Evolutionary conservation across 306 rosid genomes (phyloP).

Genomic region (Glycine latifolia): DNA sequence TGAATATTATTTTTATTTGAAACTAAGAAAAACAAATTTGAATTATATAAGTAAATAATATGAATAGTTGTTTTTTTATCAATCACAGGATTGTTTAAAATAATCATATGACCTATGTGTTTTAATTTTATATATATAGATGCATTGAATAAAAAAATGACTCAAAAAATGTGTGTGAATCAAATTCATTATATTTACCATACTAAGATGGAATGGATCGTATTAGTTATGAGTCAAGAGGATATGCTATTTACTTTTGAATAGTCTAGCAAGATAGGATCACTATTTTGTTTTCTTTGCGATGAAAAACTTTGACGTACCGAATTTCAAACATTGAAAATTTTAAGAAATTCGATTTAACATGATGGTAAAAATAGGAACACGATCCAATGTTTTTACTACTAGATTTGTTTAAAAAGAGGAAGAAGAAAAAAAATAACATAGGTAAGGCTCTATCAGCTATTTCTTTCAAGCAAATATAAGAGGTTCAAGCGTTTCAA

Average conservation of each 20-base stretch:
- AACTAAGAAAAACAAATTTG: neutral
- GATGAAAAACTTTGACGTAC: neutral
- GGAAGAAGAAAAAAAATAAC: neutral
- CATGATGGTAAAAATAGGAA: neutral
- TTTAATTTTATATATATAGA: neutral
- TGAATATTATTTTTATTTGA: neutral
- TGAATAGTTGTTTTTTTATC: no score
- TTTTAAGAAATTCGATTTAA: neutral
- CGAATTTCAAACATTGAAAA: conserved; percentile 6
- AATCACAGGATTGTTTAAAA: no score
- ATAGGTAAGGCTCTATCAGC: neutral
- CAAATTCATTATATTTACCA: neutral
- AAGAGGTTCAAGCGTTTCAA: neutral
- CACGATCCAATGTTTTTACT: neutral
- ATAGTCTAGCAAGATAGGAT: neutral
- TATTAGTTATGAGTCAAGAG: neutral
- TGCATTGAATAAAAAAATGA: no score
- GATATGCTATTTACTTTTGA: neutral
- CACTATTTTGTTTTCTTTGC: neutral
- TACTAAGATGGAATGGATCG: neutral
- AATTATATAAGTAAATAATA: neutral
- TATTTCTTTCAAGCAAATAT: neutral
- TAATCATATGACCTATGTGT: no score
- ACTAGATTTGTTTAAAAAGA: neutral
- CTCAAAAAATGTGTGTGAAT: neutral